phyloP scores from a whole-genome alignment of 2,329 filamentous ascomycete species.

The Claviceps lovelessii region DNA sequence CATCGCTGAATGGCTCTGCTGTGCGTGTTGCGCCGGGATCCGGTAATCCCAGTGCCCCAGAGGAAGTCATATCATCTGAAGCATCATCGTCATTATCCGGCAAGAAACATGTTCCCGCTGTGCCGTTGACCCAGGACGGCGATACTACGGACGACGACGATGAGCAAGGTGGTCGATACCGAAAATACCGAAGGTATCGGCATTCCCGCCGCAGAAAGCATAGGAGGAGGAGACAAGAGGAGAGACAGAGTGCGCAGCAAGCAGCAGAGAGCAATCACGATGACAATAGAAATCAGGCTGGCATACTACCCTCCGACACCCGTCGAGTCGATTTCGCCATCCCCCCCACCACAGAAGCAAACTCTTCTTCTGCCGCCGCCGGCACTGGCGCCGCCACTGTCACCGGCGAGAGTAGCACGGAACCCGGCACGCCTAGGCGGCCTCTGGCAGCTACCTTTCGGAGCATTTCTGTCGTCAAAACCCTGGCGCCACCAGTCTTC shows the following conservation, averaged over 20 bases:
- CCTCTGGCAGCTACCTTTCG: constrained; percentile 41
- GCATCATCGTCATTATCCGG: constrained; percentile 23
- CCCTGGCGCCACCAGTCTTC: constrained; percentile 60
- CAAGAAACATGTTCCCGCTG: constrained; percentile 21
- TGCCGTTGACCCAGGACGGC: constrained; percentile 26
- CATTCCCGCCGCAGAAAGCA: constrained; percentile 19
- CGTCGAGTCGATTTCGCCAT: constrained; percentile 46
- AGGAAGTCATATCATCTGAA: constrained; percentile 25
- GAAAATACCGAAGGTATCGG: constrained; percentile 21
- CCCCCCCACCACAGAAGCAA: constrained; percentile 8
- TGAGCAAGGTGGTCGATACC: constrained; percentile 22
- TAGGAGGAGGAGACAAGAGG: constrained; percentile 22
- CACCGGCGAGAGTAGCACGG: constrained; percentile 13
- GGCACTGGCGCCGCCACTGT: constrained; percentile 11
- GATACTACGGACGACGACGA: constrained; percentile 35
- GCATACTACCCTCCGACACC: constrained; percentile 17
- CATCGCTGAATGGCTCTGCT: constrained; percentile 28
- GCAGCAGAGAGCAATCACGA: constrained; percentile 6
- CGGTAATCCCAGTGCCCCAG: constrained; percentile 18
- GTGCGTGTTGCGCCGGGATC: constrained; percentile 22
- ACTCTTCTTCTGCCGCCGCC: constrained; percentile 12
- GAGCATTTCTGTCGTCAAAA: constrained; percentile 45
- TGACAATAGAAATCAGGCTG: constrained; percentile 15
- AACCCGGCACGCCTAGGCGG: constrained; percentile 15
- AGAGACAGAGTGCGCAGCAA: constrained; percentile 29